These are phyloP conservation scores for Populus hybrid DNA, from an alignment of 441 rosid species.

Conservation along the genomic window DNA sequence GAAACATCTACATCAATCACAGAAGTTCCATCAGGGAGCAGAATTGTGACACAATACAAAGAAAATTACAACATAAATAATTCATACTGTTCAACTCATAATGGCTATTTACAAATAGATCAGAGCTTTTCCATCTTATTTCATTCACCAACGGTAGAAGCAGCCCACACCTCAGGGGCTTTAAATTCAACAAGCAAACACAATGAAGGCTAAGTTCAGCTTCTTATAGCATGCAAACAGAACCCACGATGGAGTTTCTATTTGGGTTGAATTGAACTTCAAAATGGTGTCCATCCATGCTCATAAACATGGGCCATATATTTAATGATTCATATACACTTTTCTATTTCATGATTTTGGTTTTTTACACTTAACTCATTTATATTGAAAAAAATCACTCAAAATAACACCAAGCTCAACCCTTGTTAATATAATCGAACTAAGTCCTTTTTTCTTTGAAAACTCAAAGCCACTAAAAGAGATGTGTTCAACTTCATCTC, in stretches of 20 bases:
- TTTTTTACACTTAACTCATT: neutral
- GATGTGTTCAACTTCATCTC: too few species aligned
- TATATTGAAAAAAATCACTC: neutral
- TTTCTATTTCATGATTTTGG: neutral
- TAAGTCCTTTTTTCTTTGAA: too few species aligned
- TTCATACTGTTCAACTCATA: neutral
- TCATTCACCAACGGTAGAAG: neutral
- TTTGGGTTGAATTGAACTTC: neutral
- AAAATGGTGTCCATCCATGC: neutral
- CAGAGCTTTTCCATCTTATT: neutral
- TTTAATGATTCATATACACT: neutral
- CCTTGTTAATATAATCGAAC: neutral
- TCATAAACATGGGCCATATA: neutral
- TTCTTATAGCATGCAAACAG: neutral
- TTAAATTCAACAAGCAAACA: neutral
- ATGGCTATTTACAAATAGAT: neutral
- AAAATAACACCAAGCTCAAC: neutral
- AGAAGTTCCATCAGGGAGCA: neutral
- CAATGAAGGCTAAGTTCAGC: neutral
- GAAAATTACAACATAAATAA: neutral
- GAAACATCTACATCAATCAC: slow-evolving; percentile 4
- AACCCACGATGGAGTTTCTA: neutral
- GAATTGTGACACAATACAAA: neutral
- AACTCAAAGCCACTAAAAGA: too few species aligned
- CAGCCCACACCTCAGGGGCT: neutral